These are phyloP conservation scores for Ceratopteris richardii DNA, from an alignment of 75 land plant genomes.

Conservation along the genomic window DNA sequence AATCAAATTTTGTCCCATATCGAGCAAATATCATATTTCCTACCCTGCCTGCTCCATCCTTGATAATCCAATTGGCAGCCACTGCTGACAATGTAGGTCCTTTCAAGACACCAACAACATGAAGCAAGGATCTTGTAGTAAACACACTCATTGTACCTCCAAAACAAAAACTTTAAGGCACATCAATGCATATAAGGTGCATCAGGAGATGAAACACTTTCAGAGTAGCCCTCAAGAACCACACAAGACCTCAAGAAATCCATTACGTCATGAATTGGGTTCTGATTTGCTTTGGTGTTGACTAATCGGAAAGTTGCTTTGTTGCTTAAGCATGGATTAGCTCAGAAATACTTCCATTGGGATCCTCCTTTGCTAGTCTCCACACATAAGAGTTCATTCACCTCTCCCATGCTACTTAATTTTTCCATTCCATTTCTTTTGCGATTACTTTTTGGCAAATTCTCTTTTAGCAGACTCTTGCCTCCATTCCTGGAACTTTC, in stretches of 20 bases:
- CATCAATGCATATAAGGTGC: too few relatives aligned
- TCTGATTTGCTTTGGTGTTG: too few relatives aligned
- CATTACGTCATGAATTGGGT: too few relatives aligned
- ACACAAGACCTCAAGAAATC: too few relatives aligned
- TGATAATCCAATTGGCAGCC: constrained; percentile 96
- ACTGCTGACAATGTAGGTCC: constrained; percentile 69
- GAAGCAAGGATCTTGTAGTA: constrained; percentile 83
- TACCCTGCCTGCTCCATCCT: constrained; percentile 98
- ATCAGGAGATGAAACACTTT: too few relatives aligned
- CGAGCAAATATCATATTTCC: constrained; percentile 93
- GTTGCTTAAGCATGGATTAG: too few relatives aligned
- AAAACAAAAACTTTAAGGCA: constrained; percentile 35
- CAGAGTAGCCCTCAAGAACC: too few relatives aligned
- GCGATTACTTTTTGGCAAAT: not conserved
- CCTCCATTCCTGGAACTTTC: too few relatives aligned
- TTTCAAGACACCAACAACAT: constrained; percentile 70
- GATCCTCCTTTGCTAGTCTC: too few relatives aligned
- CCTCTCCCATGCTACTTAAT: not conserved
- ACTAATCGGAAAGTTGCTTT: too few relatives aligned
- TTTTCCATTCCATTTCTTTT: not conserved
- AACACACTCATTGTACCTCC: constrained; percentile 99
- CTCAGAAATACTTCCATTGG: too few relatives aligned
- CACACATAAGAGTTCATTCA: not conserved
- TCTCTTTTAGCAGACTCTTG: too few relatives aligned
- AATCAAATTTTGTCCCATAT: constrained; percentile 95